Percentiles rank a stretch among this genome's conserved stretches.
phyloP scores from a whole-genome alignment of 768 basidiomycete genomes.

The Kwoniella newhampshirensis region DNA sequence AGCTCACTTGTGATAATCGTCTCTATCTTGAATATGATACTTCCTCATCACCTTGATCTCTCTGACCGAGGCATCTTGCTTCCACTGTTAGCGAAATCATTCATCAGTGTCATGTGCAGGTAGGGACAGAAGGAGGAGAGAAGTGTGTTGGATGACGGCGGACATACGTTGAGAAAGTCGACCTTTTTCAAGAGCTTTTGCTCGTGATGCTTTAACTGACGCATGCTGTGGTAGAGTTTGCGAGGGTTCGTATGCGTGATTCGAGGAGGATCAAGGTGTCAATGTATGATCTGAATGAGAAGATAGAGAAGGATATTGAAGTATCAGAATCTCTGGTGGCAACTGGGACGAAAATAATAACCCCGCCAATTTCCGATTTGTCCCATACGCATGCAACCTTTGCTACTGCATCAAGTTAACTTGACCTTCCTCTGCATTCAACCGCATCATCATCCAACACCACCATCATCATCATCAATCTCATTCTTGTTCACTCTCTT shows the following conservation, averaged over 20 bases:
- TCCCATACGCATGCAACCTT: too few species aligned
- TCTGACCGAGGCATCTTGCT: slow-evolving; percentile 83
- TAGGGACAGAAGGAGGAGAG: slow-evolving; percentile 9
- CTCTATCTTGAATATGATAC: slow-evolving; percentile 91
- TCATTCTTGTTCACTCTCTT: too few species aligned
- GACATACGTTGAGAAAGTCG: slow-evolving; percentile 84
- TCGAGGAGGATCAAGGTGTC: background rate
- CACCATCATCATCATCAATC: too few species aligned
- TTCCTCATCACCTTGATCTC: slow-evolving; percentile 92
- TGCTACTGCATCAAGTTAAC: too few species aligned
- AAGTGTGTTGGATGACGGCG: slow-evolving; percentile 20
- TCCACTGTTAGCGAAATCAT: slow-evolving; percentile 66
- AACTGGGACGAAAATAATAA: slow-evolving; percentile 1
- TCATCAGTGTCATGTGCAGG: slow-evolving; percentile 3
- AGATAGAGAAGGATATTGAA: background rate
- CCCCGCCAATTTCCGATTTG: slow-evolving; percentile 12
- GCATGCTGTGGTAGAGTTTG: slow-evolving; percentile 58
- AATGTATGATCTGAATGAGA: background rate
- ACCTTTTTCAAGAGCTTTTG: slow-evolving; percentile 93
- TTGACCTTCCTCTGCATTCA: too few species aligned
- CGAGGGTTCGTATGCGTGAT: background rate
- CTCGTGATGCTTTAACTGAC: slow-evolving; percentile 94
- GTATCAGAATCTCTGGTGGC: background rate
- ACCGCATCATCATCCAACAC: too few species aligned
- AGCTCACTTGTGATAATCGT: slow-evolving; percentile 84